Percentiles rank a stretch among this genome's conserved stretches.
phyloP scores from a whole-genome alignment of 2,329 filamentous ascomycete genomes.

The Arthrobotrys megalospora region DNA sequence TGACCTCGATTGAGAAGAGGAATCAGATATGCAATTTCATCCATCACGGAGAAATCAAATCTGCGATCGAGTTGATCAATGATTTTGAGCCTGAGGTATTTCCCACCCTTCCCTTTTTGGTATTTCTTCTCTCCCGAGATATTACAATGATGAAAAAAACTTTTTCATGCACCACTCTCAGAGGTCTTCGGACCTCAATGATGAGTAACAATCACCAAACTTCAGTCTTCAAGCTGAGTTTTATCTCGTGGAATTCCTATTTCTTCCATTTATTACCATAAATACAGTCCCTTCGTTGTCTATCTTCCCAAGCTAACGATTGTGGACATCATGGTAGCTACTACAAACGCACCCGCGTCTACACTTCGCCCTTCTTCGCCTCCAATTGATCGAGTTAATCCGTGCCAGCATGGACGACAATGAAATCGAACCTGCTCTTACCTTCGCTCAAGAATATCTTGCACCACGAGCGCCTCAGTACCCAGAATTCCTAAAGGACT shows the following conservation, averaged over 20 bases:
- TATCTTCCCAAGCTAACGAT: constrained; percentile 21
- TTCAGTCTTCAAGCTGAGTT: constrained; percentile 90
- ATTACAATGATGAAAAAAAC: constrained; percentile 87
- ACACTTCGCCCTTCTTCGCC: constrained; percentile 88
- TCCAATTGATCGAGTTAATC: constrained; percentile 95
- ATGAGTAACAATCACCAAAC: constrained; percentile 84
- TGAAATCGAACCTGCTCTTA: constrained; percentile 84
- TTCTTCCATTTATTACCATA: constrained; percentile 42
- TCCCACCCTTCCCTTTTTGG: constrained; percentile 66
- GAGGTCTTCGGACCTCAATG: constrained; percentile 81
- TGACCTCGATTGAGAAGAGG: constrained; percentile 80
- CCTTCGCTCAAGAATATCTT: constrained; percentile 89
- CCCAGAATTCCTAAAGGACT: constrained; percentile 83
- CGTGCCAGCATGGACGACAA: constrained; percentile 77
- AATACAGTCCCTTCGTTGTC: constrained; percentile 61
- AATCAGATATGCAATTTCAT: constrained; percentile 89
- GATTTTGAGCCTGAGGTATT: constrained; percentile 90
- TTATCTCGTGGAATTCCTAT: constrained; percentile 54
- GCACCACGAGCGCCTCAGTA: constrained; percentile 88
- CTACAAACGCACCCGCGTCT: constrained; percentile 85
- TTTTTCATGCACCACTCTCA: constrained; percentile 99
- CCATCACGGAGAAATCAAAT: constrained; percentile 85
- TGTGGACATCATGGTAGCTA: constrained; percentile 74
- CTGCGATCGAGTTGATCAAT: constrained; percentile 88
- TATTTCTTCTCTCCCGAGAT: constrained; percentile 37